A percentile compares a stretch with the other conserved stretches of the same genome.
These are phyloP conservation scores for Fusarium xylarioides DNA, from an alignment of 2,329 filamentous ascomycete species.

Conservation along the genomic window DNA sequence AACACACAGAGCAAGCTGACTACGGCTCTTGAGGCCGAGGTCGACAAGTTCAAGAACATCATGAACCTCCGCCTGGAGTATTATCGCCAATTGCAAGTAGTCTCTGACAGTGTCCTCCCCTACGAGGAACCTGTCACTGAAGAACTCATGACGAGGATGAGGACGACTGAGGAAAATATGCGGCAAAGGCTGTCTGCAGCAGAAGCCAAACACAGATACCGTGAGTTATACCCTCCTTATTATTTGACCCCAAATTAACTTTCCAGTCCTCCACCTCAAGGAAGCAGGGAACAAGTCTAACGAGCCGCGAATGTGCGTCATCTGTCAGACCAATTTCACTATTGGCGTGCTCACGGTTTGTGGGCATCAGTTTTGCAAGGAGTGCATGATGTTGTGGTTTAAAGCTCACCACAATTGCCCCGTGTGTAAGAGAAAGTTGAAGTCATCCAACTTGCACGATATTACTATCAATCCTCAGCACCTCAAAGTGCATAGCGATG, in stretches of 20 bases:
- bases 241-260: slow-evolving; percentile 10
- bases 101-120: slow-evolving; percentile 87
- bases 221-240: slow-evolving; percentile 49
- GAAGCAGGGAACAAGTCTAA: slow-evolving; percentile 69
- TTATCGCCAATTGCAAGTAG: slow-evolving; percentile 86
- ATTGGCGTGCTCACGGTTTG: slow-evolving; percentile 86
- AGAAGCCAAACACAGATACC: slow-evolving; percentile 80
- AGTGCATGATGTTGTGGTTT: slow-evolving; percentile 86
- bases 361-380: slow-evolving; percentile 91
- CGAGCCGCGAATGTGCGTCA: slow-evolving; percentile 79
- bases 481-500: slow-evolving; percentile 67
- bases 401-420: slow-evolving; percentile 79
- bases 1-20: slow-evolving; percentile 61
- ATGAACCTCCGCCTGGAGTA: slow-evolving; percentile 91
- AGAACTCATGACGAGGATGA: slow-evolving; percentile 49
- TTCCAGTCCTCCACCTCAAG: slow-evolving; percentile 61
- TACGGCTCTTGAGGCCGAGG: slow-evolving; percentile 69
- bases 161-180: slow-evolving; percentile 52
- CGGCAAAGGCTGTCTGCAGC: slow-evolving; percentile 67
- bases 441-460: slow-evolving; percentile 76
- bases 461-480: slow-evolving; percentile 84
- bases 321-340: slow-evolving; percentile 81
- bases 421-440: slow-evolving; percentile 79
- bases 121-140: slow-evolving; percentile 73
- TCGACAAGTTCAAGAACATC: slow-evolving; percentile 76